Base-by-base conservation (phyloP, 1,139 yeast genomes). In the Blastobotrys serpentis region DNA sequence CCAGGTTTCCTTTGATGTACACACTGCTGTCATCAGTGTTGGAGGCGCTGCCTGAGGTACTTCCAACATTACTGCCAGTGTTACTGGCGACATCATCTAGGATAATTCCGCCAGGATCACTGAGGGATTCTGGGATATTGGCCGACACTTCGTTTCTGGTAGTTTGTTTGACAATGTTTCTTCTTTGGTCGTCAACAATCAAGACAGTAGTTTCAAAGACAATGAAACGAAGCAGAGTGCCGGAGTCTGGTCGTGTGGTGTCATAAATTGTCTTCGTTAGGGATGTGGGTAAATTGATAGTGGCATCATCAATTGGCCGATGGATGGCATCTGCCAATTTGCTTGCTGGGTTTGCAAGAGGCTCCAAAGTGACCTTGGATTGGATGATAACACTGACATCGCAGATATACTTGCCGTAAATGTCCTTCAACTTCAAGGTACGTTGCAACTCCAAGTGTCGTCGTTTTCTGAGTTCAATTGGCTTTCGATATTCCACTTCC, bases 351-450 rank as follows among this genome's bases (percentile, higher is more conserved):
- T 41, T 41, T 3, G 51, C 43, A 10, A 52, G 46, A 10, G 52
- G 58, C 34, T 54, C 55, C 23, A 59, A 51, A 18, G 46, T 47
- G 13, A 57, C 53, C 22, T 52, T 47, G 25, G 50, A 34, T 25
- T 50, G 52, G 25, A 59, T 36, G 4, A 50, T 48, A 13, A 57
- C 58, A 18, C 49, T 48, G 4, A 54, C 47, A 43, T 59, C 63
- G 46, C 61, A 55, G 11, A 58, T 22, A 33, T 50, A 57, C 16
- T 48, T 45, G 4, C 60, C 61, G 40, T 47, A 54, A 16, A 23
- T 36, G 26, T 51, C 53, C 33, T 51, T 49, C 19, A 58, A 36
- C 43, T 50, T 49, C 52, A 56, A 52, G 21, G 52, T 44, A 36
- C 48, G 48, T 46, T 48, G 52, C 18, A 59, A 50, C 17, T 58